Percentiles rank a stretch among this genome's conserved stretches.
Evolutionary conservation across 306 rosid genomes (phyloP).

Genomic region (Gillenia trifoliata): DNA sequence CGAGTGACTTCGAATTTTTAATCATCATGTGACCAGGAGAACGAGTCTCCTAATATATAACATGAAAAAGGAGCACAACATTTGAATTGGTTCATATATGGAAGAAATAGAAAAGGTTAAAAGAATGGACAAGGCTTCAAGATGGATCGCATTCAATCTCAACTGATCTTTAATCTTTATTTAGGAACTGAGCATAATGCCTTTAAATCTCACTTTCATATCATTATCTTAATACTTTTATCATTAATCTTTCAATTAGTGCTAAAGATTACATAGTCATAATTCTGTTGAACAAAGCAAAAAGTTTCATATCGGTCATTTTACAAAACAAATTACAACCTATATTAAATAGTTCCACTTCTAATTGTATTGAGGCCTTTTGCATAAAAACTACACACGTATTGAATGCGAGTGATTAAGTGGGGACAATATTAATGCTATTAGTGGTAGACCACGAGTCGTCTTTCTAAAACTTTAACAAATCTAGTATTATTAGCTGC

Average conservation of each 20-base stretch:
- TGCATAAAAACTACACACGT: too few relatives aligned
- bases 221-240: conserved; percentile 20
- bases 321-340: too few relatives aligned
- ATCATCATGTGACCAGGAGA: neutral
- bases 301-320: too few relatives aligned
- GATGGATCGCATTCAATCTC: conserved; percentile 41
- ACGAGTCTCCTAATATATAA: neutral
- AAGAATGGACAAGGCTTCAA: conserved; percentile 47
- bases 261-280: conserved; percentile 44
- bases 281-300: too few relatives aligned
- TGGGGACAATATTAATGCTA: too few relatives aligned
- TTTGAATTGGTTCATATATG: neutral
- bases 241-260: conserved; percentile 17
- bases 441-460: too few relatives aligned
- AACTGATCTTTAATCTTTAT: conserved; percentile 12
- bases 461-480: too few relatives aligned
- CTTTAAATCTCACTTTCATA: conserved; percentile 25
- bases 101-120: conserved; percentile 5
- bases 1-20: too few relatives aligned
- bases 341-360: too few relatives aligned
- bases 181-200: conserved; percentile 13
- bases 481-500: conserved; percentile 3
- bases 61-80: conserved; percentile 27
- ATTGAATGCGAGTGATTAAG: too few relatives aligned
- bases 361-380: too few relatives aligned